Base-by-base conservation (phyloP, 2,329 filamentous ascomycete genomes). In the Pseudopithomyces chartarum region DNA sequence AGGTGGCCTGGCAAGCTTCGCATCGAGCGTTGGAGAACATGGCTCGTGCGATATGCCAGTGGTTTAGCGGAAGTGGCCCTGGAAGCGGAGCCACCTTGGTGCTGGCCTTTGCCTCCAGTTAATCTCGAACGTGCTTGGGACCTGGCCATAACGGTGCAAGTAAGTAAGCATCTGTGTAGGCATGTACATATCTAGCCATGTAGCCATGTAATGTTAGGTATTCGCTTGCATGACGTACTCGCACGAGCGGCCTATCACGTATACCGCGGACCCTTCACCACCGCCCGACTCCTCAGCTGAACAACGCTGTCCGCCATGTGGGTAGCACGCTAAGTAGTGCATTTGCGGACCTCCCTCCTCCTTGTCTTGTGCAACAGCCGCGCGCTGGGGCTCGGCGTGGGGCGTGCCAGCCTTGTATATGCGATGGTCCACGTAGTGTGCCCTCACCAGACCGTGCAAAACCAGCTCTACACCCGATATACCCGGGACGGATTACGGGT, bases 21-120 rank as follows among this genome's bases (percentile, higher is more conserved):
- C 33, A 17, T 51, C 33, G 22, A 55, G 42, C 26, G 26, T 8
- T 29, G 26, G 26, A 53, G 43, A 52, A 55, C 56, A 48, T 58
- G 56, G 56, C 40, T 58, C 52, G 56, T 59, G 57, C 57, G 20
- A 56, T 22, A 47, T 56, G 52, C 44, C 43, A 34, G n/a, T 29
- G 13, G n/a, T n/a, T 11, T 26, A 33, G 29, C 49, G 38, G n/a
- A 36, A 48, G 17, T 36, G 33, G 52, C 33, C 40, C 34, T 32
- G 54, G 26, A 33, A 15, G 32, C 15, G 33, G 4, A 34, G 44
- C 12, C 8, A 32, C 11, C n/a, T 32, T 32, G 26, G 29, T 38
- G 45, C 19, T 20, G 33, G 19, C 22, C 42, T 54, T 13, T 39
- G 19, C 33, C 13, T 32, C 44, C 44, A 47, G 44, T 47, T 48